Conservation (phyloP, 805 yeast species). For the Ogataea siamensis region DNA sequence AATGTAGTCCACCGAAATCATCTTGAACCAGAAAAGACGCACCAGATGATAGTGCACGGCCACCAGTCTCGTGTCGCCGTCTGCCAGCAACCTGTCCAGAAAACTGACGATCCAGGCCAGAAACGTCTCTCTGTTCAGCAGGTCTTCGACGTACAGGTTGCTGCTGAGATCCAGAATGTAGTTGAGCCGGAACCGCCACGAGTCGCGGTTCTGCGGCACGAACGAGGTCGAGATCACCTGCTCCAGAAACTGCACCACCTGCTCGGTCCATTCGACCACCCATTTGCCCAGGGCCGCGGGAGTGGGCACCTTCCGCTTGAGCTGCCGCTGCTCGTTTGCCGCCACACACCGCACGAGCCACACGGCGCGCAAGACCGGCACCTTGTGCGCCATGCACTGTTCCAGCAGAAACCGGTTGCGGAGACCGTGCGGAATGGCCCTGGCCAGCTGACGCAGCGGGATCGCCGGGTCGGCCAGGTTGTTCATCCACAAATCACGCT, state of each 20-base stretch:
- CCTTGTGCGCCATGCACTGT: constrained; percentile 59
- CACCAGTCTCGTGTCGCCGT: constrained; percentile 6
- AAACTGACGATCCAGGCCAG: constrained; percentile 61
- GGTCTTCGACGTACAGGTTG: constrained; percentile 63
- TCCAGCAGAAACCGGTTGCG: constrained; percentile 72
- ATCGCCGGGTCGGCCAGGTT: constrained; percentile 69
- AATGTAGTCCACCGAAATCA: constrained; percentile 52
- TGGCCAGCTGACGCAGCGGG: constrained; percentile 65
- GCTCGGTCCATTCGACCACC: constrained; percentile 89
- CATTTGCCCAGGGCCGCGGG: constrained; percentile 53
- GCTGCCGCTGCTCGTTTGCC: constrained; percentile 66
- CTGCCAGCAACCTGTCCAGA: constrained; percentile 34
- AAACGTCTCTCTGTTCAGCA: constrained; percentile 62
- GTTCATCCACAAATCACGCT: constrained; percentile 79
- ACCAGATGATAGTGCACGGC: constrained; percentile 47
- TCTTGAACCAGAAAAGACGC: constrained; percentile 69
- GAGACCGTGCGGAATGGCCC: constrained; percentile 89
- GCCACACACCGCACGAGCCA: constrained; percentile 92
- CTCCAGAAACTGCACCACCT: constrained; percentile 60
- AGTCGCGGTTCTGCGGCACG: constrained; percentile 26
- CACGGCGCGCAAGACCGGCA: constrained; percentile 79
- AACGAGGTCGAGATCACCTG: constrained; percentile 46
- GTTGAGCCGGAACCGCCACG: constrained; percentile 51
- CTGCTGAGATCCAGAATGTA: constrained; percentile 61
- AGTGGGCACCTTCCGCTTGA: constrained; percentile 44